Conservation (phyloP, 2,329 filamentous ascomycete genomes). For the Raffaelea ambrosiae region DNA sequence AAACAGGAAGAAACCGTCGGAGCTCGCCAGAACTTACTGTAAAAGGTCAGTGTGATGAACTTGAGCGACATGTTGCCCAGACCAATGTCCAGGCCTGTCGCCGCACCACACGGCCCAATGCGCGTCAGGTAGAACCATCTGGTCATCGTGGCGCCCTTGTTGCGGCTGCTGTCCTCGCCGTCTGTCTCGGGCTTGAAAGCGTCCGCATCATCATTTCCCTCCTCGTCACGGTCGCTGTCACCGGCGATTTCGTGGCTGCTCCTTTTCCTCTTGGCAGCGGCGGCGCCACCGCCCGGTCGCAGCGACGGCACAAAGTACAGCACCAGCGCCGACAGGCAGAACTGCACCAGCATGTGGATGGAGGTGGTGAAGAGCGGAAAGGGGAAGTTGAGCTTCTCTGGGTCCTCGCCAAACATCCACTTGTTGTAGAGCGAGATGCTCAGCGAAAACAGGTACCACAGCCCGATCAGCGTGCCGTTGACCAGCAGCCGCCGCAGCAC, state of each 20-base stretch:
- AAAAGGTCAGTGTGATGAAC: constrained; percentile 94
- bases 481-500: constrained; percentile 61
- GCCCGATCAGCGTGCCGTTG: constrained; percentile 71
- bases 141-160: constrained; percentile 54
- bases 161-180: constrained; percentile 32
- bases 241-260: constrained; percentile 34
- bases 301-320: constrained; percentile 77
- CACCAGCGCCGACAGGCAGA: constrained; percentile 66
- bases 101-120: constrained; percentile 83
- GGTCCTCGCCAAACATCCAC: constrained; percentile 90
- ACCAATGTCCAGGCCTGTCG: constrained; percentile 92
- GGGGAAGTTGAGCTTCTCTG: constrained; percentile 67
- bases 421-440: constrained; percentile 98
- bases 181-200: constrained; percentile 32
- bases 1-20: too few species aligned
- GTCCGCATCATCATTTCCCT: constrained; percentile 56
- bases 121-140: constrained; percentile 86
- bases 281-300: constrained; percentile 44
- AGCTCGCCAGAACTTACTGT: constrained; percentile 63
- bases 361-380: constrained; percentile 94
- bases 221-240: constrained; percentile 23
- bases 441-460: constrained; percentile 89
- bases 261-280: constrained; percentile 21
- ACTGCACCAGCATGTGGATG: constrained; percentile 93
- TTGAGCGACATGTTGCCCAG: constrained; percentile 92